Evolutionary conservation across 257 asterid genomes (phyloP), one percentile per base, ranked within the genome.

Genomic region (Nemophila menziesii): DNA sequence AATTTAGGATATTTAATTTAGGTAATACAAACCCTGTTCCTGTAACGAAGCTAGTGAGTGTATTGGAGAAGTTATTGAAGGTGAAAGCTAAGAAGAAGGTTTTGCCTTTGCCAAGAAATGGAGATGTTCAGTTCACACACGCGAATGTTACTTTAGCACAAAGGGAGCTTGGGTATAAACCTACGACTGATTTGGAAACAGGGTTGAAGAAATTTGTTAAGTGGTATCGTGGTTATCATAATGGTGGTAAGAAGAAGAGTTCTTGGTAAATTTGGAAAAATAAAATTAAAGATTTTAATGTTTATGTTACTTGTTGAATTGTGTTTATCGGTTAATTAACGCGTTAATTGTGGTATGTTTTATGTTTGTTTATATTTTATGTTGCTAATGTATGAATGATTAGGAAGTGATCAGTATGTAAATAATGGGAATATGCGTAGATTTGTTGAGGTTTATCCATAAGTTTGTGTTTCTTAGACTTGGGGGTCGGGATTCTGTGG

Each of bases 11-110:
- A 1, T 82, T 60, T 46, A 82, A 82, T 50, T 51, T 82, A 53
- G 93, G 93, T 47, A 82, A 82, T 12, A 82, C 92, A 0, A 70
- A 52, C 41, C 92, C 93, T 0, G 79, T 78, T 20, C 72, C 93
- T 0, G 73, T 82, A 13, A 64, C 18, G 43, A 60, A 62, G 59
- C 93, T 82, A 16, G 92, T 82, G 56, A 63, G 75, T 38, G 78
- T 70, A 19, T 60, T 78, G 56, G 93, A 78, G 72, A 82, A 68
- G 74, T 39, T 78, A 72, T 61, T 82, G 72, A 78, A 61, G 48
- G 61, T 66, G 19, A 82, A 75, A 43, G 93, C 86, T 0, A 82
- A 54, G 72, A 82, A 64, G 64, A 68, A 59, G 70, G 42, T 78
- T 3, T 4, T 75, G 63, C 52, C 52, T 16, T 58, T 82, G 86